Percentiles rank a stretch among this genome's conserved stretches.
These are phyloP conservation scores for Vicia sativa DNA, from an alignment of 306 rosid species.

Conservation along the genomic window DNA sequence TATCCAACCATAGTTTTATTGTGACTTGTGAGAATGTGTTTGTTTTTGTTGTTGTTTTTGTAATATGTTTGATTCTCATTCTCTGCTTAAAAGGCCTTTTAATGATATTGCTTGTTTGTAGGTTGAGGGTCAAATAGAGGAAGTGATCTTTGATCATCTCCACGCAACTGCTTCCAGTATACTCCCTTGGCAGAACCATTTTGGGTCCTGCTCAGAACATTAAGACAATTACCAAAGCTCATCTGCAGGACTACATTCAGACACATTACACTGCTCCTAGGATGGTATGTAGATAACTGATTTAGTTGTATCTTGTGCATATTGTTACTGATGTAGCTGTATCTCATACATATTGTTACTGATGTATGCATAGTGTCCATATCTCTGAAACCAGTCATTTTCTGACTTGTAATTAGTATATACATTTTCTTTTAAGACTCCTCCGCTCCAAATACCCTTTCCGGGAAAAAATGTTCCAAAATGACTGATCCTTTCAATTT, in stretches of 20 bases:
- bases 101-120: slow-evolving; percentile 35
- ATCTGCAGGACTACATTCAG: slow-evolving; percentile 76
- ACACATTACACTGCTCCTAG: slow-evolving; percentile 95
- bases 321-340: slow-evolving; percentile 7
- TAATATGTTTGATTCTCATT: not conserved
- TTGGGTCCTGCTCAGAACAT: too few relatives aligned
- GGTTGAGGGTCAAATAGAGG: slow-evolving; percentile 93
- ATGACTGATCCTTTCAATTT: too few relatives aligned
- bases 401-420: too few relatives aligned
- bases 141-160: slow-evolving; percentile 85
- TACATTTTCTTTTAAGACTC: too few relatives aligned
- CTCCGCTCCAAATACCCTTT: too few relatives aligned
- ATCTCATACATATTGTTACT: slow-evolving; percentile 3
- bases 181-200: slow-evolving; percentile 90
- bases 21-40: not conserved
- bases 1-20: not conserved
- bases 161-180: slow-evolving; percentile 97
- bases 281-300: slow-evolving; percentile 58
- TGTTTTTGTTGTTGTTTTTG: not conserved
- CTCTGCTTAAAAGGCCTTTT: slow-evolving; percentile 10
- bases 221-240: slow-evolving; percentile 80
- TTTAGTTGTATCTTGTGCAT: not conserved
- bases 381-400: not conserved
- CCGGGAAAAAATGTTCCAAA: too few relatives aligned
- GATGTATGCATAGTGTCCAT: not conserved